Evolutionary conservation across 1,284 basidiomycete species (phyloP), one percentile per base, ranked within the genome.

Genomic region (Sanghuangporus baumii): DNA sequence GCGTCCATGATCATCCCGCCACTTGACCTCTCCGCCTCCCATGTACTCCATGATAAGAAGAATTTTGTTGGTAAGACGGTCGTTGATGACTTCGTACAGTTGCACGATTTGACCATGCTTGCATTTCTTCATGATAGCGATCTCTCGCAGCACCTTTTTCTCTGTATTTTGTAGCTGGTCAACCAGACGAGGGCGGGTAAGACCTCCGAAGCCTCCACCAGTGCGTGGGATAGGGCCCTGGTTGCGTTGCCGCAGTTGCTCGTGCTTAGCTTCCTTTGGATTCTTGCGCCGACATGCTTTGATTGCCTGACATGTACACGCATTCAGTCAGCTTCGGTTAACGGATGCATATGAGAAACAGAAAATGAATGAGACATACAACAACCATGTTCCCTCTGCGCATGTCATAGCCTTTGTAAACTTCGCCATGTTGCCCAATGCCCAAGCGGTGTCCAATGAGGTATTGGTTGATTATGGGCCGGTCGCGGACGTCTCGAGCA

Each of bases 21-120:
- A 99, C 69, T 88, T 87, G 55, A 99, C 86, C 74, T 98, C 95
- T 46, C 97, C 96, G 36, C 95, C 95, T 16, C 88, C 88, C 71
- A 98, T 91, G 75, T 94, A 98, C 74, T 99, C 96, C 83, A 99
- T 91, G 55, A 98, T 93, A 87, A 99, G 93, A 75, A 94, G 97
- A 48, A 98, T 91, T 77, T 93, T 93, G 72, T 93, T 91, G 65
- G 86, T 87, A 66, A 91, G 83, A 26, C 88, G 86, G 75, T 98
- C 96, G 74, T 99, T 96, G 69, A 99, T 97, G 71, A 98, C 95
- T 74, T 98, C 95, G 70, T 89, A 87, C 65, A 99, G 82, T 66
- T 89, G 83, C 5, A 99, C 96, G 63, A 99, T 89, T 72, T 99
- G 91, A 0, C 90, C 88, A 73, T 99, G 96, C 64, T 88, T 80